phyloP scores from a whole-genome alignment of 106 monocot genomes.

The Dendrobium officinale region DNA sequence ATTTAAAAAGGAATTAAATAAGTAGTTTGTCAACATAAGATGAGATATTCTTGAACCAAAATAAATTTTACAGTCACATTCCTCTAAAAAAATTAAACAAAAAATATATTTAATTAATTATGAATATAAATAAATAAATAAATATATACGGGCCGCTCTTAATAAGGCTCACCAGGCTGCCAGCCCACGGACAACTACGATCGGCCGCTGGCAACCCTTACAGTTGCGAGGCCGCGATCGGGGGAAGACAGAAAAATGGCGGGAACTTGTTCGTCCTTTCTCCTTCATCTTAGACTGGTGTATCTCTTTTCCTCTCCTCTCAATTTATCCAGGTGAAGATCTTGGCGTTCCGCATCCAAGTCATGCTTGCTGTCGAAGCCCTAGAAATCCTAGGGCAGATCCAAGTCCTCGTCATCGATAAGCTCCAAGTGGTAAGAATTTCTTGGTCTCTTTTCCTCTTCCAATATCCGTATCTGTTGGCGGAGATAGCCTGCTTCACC shows the following conservation, averaged over 20 bases:
- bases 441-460: not conserved
- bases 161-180: too few relatives aligned
- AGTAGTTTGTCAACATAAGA: too few relatives aligned
- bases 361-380: slow-evolving; percentile 36
- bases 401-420: slow-evolving; percentile 55
- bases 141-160: too few relatives aligned
- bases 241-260: not conserved
- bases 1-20: too few relatives aligned
- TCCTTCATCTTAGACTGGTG: not conserved
- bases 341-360: not conserved
- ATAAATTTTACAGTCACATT: too few relatives aligned
- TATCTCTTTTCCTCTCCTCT: not conserved
- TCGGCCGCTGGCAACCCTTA: too few relatives aligned
- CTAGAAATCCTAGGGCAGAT: slow-evolving; percentile 51
- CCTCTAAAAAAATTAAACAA: too few relatives aligned
- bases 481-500: not conserved
- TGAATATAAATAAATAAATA: too few relatives aligned
- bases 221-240: not conserved
- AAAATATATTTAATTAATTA: too few relatives aligned
- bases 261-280: not conserved
- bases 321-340: not conserved
- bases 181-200: too few relatives aligned
- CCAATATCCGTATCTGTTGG: not conserved
- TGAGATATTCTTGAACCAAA: too few relatives aligned
- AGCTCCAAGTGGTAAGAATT: slow-evolving; percentile 58